Evolutionary conservation across 176 grass and related monocot species (phyloP).

Genomic region (Zoysia japonica): DNA sequence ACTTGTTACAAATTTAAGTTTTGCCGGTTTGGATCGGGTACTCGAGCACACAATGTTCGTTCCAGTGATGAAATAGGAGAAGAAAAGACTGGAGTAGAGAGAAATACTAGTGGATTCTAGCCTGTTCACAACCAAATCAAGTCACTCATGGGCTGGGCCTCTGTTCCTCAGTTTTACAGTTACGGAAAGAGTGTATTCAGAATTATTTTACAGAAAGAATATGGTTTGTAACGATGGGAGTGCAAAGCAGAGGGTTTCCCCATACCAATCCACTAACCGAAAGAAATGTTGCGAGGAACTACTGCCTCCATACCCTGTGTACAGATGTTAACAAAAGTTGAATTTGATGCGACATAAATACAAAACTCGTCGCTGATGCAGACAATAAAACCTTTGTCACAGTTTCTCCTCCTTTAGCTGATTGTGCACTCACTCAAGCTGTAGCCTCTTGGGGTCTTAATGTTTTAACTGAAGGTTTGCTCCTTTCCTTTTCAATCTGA

Average conservation of each 20-base stretch:
- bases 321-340: constrained; percentile 5
- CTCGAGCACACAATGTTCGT: neutral
- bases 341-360: constrained; percentile 17
- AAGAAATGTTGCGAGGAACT: neutral
- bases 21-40: neutral
- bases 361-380: constrained; percentile 1
- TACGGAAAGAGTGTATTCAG: constrained; percentile 20
- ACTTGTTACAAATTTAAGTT: neutral
- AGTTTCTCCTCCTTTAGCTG: neutral
- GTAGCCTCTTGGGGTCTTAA: constrained; percentile 20
- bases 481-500: constrained; percentile 28
- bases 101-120: neutral
- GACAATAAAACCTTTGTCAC: constrained; percentile 51
- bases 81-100: neutral
- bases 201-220: constrained; percentile 24
- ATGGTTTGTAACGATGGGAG: neutral
- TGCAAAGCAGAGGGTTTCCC: constrained; percentile 1
- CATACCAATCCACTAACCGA: neutral
- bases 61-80: neutral
- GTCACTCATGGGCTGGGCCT: constrained; percentile 15
- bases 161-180: neutral
- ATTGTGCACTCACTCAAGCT: neutral
- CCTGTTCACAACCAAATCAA: neutral
- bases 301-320: neutral
- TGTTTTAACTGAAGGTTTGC: constrained; percentile 18